These are phyloP conservation scores for Neurospora sp. DNA, from an alignment of 495 filamentous ascomycete genomes.

Conservation along the genomic window DNA sequence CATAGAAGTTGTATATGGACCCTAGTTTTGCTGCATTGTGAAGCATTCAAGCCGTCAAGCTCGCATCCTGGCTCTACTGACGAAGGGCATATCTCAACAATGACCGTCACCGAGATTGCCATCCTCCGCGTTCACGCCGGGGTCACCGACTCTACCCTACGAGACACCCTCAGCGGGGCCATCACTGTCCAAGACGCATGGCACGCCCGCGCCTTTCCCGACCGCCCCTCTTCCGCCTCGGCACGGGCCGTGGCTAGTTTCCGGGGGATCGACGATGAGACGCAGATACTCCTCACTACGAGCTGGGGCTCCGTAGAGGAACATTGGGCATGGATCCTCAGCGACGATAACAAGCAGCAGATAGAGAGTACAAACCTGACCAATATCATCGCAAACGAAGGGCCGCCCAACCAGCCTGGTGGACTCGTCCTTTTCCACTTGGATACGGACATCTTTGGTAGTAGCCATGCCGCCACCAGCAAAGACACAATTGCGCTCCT, in stretches of 20 bases:
- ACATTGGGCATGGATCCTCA: conserved; percentile 40
- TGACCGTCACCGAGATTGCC: conserved; percentile 47
- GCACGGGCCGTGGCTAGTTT: conserved; percentile 25
- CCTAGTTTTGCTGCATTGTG: background rate
- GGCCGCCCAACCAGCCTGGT: conserved; percentile 16
- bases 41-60: background rate
- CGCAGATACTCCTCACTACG: conserved; percentile 37
- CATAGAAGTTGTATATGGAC: background rate
- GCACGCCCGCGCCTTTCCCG: conserved; percentile 23
- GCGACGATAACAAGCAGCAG: conserved; percentile 20
- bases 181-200: conserved; percentile 25
- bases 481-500: conserved; percentile 18
- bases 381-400: conserved; percentile 15
- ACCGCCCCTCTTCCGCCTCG: conserved; percentile 8
- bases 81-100: conserved; percentile 8
- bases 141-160: conserved; percentile 13
- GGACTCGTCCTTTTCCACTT: conserved; percentile 31
- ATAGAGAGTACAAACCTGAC: conserved; percentile 9
- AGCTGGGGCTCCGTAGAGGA: conserved; percentile 39
- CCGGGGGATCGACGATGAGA: conserved; percentile 38
- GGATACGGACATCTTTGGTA: conserved; percentile 26
- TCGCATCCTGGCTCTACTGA: background rate
- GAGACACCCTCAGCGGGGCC: conserved; percentile 16
- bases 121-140: conserved; percentile 28
- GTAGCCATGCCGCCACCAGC: conserved; percentile 2